A percentile compares a stretch with the other conserved stretches of the same genome.
These are phyloP conservation scores for Leucosporidium creatinivorum DNA, from an alignment of 768 basidiomycete genomes.

Conservation along the genomic window DNA sequence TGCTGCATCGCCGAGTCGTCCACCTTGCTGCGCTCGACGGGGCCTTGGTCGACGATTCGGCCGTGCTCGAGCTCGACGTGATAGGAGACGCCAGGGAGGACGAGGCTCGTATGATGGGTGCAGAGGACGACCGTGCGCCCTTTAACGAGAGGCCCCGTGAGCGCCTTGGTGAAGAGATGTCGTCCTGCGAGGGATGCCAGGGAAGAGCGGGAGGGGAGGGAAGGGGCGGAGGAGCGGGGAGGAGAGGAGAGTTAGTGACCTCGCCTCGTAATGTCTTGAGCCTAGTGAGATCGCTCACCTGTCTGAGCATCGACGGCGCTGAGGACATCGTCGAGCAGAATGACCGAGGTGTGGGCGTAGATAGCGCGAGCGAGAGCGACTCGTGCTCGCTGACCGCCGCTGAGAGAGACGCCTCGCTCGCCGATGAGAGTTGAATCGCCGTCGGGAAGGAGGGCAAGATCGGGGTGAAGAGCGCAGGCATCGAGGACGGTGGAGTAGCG, in stretches of 20 bases:
- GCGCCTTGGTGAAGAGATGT: slow-evolving; percentile 46
- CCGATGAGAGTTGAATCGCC: slow-evolving; percentile 57
- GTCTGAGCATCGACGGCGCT: slow-evolving; percentile 54
- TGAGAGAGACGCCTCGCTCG: slow-evolving; percentile 29
- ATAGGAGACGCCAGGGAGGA: slow-evolving; percentile 57
- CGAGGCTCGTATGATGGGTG: slow-evolving; percentile 87
- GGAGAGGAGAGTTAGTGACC: too few relatives aligned
- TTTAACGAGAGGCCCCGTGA: slow-evolving; percentile 65
- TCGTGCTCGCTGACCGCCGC: slow-evolving; percentile 28
- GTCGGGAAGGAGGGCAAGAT: slow-evolving; percentile 62
- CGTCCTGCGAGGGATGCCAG: slow-evolving; percentile 48
- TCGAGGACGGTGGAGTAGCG: slow-evolving; percentile 62
- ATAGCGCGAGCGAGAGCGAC: slow-evolving; percentile 73
- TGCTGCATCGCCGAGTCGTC: background rate
- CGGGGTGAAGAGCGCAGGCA: slow-evolving; percentile 65
- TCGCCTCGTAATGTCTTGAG: too few relatives aligned
- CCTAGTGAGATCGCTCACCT: too few relatives aligned
- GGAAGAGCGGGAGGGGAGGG: too few relatives aligned
- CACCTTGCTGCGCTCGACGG: background rate
- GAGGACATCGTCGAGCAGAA: slow-evolving; percentile 35
- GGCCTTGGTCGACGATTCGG: background rate
- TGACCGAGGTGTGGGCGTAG: slow-evolving; percentile 66
- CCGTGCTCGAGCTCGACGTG: slow-evolving; percentile 24
- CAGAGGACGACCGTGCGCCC: slow-evolving; percentile 77
- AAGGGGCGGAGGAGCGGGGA: too few relatives aligned